Evolutionary conservation across 129 eudicot genomes (phyloP).

Genomic region (Pulicaria dysenterica): DNA sequence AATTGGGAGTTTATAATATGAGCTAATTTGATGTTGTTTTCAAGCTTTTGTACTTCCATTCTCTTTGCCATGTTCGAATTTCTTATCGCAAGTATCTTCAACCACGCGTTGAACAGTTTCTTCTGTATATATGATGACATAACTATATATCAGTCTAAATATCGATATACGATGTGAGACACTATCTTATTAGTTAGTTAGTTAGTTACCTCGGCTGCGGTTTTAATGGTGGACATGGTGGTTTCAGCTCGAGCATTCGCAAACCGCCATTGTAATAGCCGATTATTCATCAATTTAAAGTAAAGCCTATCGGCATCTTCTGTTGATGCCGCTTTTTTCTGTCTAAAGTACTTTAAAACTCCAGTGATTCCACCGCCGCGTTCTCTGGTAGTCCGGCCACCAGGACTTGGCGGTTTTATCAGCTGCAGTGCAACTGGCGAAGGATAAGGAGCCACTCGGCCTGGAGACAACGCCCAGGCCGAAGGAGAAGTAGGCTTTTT

Average conservation of each 20-base stretch:
- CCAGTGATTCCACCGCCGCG: constrained; percentile 52
- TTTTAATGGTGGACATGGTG: constrained; percentile 38
- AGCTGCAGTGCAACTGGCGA: constrained; percentile 24
- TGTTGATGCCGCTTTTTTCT: constrained; percentile 47
- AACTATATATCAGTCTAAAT: constrained; percentile 4
- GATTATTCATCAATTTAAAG: constrained; percentile 44
- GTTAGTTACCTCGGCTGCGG: constrained; percentile 56
- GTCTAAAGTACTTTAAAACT: constrained; percentile 66
- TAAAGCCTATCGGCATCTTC: constrained; percentile 47
- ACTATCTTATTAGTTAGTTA: not conserved
- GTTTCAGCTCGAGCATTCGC: constrained; percentile 74
- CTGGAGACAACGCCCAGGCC: constrained; percentile 78
- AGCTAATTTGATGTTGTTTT: constrained; percentile 47
- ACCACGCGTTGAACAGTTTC: constrained; percentile 62
- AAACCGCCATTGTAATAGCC: constrained; percentile 84
- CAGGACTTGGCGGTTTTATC: constrained; percentile 45
- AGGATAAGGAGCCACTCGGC: constrained; percentile 40
- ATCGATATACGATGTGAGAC: not conserved
- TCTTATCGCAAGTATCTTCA: constrained; percentile 49
- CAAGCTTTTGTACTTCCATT: constrained; percentile 49
- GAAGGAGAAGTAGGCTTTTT: constrained; percentile 62
- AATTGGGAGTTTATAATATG: constrained; percentile 51
- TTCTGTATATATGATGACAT: constrained; percentile 38
- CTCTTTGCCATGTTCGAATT: constrained; percentile 49
- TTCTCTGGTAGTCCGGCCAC: constrained; percentile 14